These are phyloP conservation scores for Coemansia sp. DNA, from an alignment of 192 early-diverging fungal genomes.

Conservation along the genomic window DNA sequence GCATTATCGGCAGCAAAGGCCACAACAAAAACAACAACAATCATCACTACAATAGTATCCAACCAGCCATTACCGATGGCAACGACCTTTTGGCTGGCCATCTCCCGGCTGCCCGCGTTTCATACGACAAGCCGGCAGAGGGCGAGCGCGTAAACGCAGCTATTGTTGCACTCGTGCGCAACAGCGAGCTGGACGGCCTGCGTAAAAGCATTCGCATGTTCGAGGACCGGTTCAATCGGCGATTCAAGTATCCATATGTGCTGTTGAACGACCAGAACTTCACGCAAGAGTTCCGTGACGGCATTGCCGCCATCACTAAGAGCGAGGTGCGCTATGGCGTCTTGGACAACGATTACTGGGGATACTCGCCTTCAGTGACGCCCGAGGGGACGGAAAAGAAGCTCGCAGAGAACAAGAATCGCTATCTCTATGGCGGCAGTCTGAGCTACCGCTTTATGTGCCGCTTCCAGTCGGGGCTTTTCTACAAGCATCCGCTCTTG, in stretches of 20 bases:
- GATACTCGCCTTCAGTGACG: conserved; percentile 45
- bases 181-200: conserved; percentile 65
- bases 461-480: conserved; percentile 64
- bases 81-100: conserved; percentile 9
- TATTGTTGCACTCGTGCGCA: conserved; percentile 64
- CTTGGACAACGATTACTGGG: conserved; percentile 41
- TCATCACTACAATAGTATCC: neutral
- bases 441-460: conserved; percentile 76
- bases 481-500: conserved; percentile 63
- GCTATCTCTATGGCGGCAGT: conserved; percentile 65
- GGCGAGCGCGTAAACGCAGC: conserved; percentile 57
- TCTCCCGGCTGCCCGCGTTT: conserved; percentile 25
- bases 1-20: neutral
- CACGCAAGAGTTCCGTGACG: conserved; percentile 64
- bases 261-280: conserved; percentile 76
- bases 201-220: conserved; percentile 59
- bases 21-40: conserved; percentile 3
- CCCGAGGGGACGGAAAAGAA: conserved; percentile 32
- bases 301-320: conserved; percentile 44
- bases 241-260: conserved; percentile 75
- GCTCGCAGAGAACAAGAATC: conserved; percentile 50
- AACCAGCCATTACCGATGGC: neutral
- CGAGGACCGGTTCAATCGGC: conserved; percentile 68
- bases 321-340: conserved; percentile 47
- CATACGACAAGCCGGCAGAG: conserved; percentile 34